Evolutionary conservation across 202 grass and related monocot species (phyloP).

Genomic region (Alloteropsis angusta): DNA sequence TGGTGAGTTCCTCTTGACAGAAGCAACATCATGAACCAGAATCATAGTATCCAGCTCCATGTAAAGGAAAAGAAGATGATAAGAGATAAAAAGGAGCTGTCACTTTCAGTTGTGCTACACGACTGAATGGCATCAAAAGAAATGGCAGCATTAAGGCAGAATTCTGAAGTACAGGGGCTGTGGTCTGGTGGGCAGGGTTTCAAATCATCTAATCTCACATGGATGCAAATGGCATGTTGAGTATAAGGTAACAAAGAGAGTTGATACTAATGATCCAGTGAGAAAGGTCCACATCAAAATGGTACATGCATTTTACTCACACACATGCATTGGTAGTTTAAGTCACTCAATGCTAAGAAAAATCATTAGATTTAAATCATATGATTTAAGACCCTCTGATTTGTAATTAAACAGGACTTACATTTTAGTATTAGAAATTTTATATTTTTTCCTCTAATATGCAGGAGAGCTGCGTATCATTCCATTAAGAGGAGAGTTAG

Average conservation of each 20-base stretch:
- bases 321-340: background rate
- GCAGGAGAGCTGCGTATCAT: too few species aligned
- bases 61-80: constrained; percentile 20
- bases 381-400: background rate
- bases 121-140: constrained; percentile 20
- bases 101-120: constrained; percentile 34
- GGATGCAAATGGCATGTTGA: background rate
- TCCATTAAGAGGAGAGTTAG: too few species aligned
- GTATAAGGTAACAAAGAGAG: constrained; percentile 5
- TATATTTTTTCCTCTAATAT: too few species aligned
- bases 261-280: background rate
- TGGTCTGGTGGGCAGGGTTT: background rate
- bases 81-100: constrained; percentile 32
- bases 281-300: background rate
- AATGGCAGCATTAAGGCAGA: background rate
- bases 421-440: background rate
- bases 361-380: background rate
- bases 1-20: constrained; percentile 22
- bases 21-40: constrained; percentile 24
- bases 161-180: background rate
- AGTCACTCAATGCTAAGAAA: background rate
- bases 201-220: background rate
- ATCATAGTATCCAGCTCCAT: constrained; percentile 16
- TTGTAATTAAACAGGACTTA: background rate
- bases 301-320: background rate